Conservation (phyloP, 441 rosid genomes). For the Raphanus hybrid region DNA sequence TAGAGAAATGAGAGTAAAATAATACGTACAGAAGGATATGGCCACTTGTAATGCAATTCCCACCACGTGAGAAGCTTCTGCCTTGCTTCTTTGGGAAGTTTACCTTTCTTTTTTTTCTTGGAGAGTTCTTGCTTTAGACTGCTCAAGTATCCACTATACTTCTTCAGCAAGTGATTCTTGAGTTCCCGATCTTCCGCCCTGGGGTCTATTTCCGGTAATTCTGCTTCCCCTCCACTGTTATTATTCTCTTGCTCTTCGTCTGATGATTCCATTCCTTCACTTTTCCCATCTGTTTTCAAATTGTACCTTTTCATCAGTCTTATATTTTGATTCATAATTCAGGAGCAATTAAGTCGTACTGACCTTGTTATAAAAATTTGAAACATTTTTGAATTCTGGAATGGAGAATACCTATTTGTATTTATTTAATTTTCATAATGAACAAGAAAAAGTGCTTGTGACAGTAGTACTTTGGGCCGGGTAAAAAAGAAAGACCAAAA, state of each 20-base stretch:
- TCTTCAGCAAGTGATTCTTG: constrained; percentile 85
- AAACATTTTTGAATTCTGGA: too few species aligned
- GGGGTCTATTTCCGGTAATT: constrained; percentile 82
- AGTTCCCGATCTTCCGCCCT: constrained; percentile 90
- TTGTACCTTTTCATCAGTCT: constrained; percentile 2
- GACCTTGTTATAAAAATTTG: too few species aligned
- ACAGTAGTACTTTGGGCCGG: constrained; percentile 17
- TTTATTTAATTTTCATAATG: too few species aligned
- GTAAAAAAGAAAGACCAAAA: neutral
- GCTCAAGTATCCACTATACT: constrained; percentile 90
- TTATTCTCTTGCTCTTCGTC: constrained; percentile 92
- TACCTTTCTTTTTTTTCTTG: constrained; percentile 98
- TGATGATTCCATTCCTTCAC: constrained; percentile 80
- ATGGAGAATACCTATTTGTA: too few species aligned
- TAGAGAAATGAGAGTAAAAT: constrained; percentile 19
- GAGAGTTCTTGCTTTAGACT: constrained; percentile 96
- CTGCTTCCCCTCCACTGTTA: constrained; percentile 87
- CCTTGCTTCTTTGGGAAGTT: constrained; percentile 97
- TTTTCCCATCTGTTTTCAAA: constrained; percentile 70
- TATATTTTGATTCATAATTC: neutral
- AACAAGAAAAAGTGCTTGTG: constrained; percentile 42
- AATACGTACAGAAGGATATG: constrained; percentile 63
- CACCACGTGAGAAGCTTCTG: constrained; percentile 98
- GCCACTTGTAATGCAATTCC: constrained; percentile 99
- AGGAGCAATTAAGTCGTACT: too few species aligned